Evolutionary conservation across 176 grass and related monocot species (phyloP), one percentile per base, ranked within the genome.

Genomic region (Hyparrhenia diplandra): DNA sequence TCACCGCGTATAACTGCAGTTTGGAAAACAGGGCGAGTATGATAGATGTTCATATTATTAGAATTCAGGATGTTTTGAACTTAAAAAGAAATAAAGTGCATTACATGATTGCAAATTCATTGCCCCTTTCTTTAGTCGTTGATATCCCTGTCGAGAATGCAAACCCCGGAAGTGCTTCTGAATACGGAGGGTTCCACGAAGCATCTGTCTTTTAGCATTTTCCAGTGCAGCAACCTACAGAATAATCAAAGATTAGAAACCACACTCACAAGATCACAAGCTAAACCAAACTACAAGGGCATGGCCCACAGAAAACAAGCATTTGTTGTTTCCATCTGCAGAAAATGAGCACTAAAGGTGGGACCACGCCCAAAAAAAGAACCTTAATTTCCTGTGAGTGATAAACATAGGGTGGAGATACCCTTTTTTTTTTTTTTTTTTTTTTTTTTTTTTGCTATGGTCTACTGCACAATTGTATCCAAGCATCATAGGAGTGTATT

Each of bases 91-190:
- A 78, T 12, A 82, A 65, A 73, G 29, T 45, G 46, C 64, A 58
- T 87, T 89, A 99, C 96, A 95, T 88, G 96, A 93, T 64, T 99
- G 96, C 85, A 99, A 87, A 67, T 64, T 40, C 49, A 82, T 86
- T 60, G 86, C 88, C 61, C 88, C 90, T 91, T 85, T 87, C 85
- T 76, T 95, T 27, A 99, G 87, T 75, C 75, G 85, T 34, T 82
- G 82, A 72, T 93, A 95, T 58, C 86, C 52, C 39, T 35, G 43
- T 42, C 80, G 89, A 82, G 73, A 76, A 75, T 49, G 82, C 68
- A 86, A 77, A 31, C 92, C n/a, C 21, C 96, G 92, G 54, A 88
- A 95, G 65, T 84, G 84, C 73, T 90, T 99, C 71, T 99, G 96
- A 86, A 92, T 79, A 85, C 59, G 11, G 32, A 91, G 64, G 68